phyloP scores from a whole-genome alignment of 2,329 filamentous ascomycete genomes.

The Fusarium longipes region DNA sequence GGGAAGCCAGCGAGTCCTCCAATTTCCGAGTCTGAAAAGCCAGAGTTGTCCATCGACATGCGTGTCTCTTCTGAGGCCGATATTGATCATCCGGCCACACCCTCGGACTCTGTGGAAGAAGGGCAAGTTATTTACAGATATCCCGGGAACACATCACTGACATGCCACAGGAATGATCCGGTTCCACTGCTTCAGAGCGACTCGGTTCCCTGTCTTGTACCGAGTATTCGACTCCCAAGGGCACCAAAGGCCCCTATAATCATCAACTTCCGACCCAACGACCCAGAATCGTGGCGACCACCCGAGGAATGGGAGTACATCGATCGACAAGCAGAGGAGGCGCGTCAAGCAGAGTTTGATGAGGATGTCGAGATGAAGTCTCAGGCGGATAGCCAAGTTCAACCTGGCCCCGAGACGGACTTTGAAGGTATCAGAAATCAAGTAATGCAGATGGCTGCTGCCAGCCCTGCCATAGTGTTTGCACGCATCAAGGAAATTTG shows the following conservation, averaged over 20 bases:
- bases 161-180: constrained; percentile 14
- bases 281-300: constrained; percentile 59
- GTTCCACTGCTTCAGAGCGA: constrained; percentile 32
- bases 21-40: constrained; percentile 8
- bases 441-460: constrained; percentile 38
- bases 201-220: constrained; percentile 23
- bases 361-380: constrained; percentile 1
- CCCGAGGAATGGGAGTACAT: constrained; percentile 57
- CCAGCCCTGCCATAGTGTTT: constrained; percentile 57
- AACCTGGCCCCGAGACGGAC: background rate
- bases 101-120: constrained; percentile 14
- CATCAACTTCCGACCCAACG: constrained; percentile 48
- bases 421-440: constrained; percentile 25
- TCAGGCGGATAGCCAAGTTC: background rate
- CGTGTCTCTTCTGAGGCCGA: constrained; percentile 36
- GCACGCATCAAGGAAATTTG: constrained; percentile 61
- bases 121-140: constrained; percentile 1
- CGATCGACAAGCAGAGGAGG: constrained; percentile 3
- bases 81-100: constrained; percentile 28
- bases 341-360: background rate
- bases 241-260: constrained; percentile 28
- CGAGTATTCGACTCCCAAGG: constrained; percentile 10
- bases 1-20: constrained; percentile 21
- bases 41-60: constrained; percentile 31
- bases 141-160: background rate